These are phyloP conservation scores for Cercospora berteroae DNA, from an alignment of 2,329 filamentous ascomycete species.

Conservation along the genomic window DNA sequence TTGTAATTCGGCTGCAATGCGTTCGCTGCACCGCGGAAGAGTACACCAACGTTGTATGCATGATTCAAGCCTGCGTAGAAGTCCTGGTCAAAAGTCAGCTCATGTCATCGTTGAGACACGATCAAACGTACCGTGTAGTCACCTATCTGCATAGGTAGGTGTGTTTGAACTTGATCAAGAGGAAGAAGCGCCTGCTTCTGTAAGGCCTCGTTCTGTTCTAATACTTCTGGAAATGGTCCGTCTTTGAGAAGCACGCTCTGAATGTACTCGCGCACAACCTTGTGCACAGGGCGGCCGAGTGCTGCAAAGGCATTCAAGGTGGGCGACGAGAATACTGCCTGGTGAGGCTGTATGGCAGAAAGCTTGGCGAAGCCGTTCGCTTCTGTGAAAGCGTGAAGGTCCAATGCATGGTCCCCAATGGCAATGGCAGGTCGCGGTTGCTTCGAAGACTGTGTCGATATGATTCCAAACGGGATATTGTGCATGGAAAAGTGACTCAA, in stretches of 20 bases:
- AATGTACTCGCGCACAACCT: conserved; percentile 66
- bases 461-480: conserved; percentile 82
- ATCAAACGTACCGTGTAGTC: conserved; percentile 57
- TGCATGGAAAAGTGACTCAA: conserved; percentile 69
- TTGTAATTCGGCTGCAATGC: conserved; percentile 79
- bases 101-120: not conserved
- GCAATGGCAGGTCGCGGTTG: conserved; percentile 66
- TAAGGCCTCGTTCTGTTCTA: conserved; percentile 61
- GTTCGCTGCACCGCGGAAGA: conserved; percentile 71
- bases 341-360: conserved; percentile 56
- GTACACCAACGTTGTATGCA: conserved; percentile 67
- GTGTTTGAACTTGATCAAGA: conserved; percentile 59
- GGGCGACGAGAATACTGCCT: conserved; percentile 61
- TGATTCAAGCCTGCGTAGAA: conserved; percentile 82
- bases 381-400: conserved; percentile 62
- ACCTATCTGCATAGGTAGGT: conserved; percentile 73
- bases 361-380: conserved; percentile 60
- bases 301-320: conserved; percentile 73
- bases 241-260: conserved; percentile 63
- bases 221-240: conserved; percentile 59
- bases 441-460: conserved; percentile 59
- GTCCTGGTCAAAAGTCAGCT: conserved; percentile 54
- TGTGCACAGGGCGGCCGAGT: conserved; percentile 65
- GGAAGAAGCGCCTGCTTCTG: conserved; percentile 60
- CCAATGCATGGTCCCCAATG: conserved; percentile 69